These are phyloP conservation scores for Physaria fendleri DNA, from an alignment of 345 rosid species.

Conservation along the genomic window DNA sequence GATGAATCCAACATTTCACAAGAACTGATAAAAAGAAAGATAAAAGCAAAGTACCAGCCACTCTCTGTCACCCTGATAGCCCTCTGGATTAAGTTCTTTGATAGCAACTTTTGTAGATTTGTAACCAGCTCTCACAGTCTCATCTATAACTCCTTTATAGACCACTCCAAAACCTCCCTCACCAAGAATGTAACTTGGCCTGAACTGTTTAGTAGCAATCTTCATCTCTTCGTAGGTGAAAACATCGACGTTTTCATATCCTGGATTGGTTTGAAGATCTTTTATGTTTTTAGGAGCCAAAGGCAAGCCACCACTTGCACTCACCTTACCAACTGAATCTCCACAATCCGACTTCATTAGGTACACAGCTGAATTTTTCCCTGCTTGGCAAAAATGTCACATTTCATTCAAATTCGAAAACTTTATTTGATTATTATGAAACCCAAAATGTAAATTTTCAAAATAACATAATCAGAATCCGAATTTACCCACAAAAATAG, in stretches of 20 bases:
- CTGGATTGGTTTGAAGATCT: conserved; percentile 67
- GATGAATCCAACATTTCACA: too few species aligned
- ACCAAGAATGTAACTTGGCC: conserved; percentile 81
- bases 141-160: conserved; percentile 78
- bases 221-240: conserved; percentile 81
- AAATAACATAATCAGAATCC: background rate
- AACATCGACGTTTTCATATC: conserved; percentile 62
- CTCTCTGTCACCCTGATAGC: conserved; percentile 95
- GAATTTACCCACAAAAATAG: background rate
- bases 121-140: conserved; percentile 53
- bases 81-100: conserved; percentile 87
- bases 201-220: conserved; percentile 75
- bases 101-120: conserved; percentile 63
- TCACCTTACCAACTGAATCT: conserved; percentile 21
- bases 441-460: background rate
- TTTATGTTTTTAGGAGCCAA: conserved; percentile 58
- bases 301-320: conserved; percentile 9
- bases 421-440: background rate
- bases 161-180: conserved; percentile 98
- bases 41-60: conserved; percentile 71
- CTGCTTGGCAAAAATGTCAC: background rate
- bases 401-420: background rate
- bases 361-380: conserved; percentile 10
- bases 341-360: conserved; percentile 21
- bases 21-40: too few species aligned